Conservation (phyloP, 2,329 filamentous ascomycete species). For the Cordyceps cateniannulata region DNA sequence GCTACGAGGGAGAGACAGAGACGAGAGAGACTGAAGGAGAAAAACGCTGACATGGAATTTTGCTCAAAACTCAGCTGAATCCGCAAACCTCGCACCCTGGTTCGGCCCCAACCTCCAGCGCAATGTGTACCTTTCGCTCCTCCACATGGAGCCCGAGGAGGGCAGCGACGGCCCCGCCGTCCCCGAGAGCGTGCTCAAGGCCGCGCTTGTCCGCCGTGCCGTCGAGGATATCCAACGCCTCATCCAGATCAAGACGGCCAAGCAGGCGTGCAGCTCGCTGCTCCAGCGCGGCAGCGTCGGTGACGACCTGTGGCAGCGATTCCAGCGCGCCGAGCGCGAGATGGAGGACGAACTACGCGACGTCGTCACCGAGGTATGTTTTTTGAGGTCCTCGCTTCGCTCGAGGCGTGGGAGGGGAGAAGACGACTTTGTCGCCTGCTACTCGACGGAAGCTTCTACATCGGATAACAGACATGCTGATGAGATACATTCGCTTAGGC, state of each 20-base stretch:
- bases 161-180: slow-evolving; percentile 60
- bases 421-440: neutral
- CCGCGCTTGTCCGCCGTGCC: slow-evolving; percentile 81
- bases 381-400: slow-evolving; percentile 3
- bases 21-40: neutral
- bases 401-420: neutral
- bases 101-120: slow-evolving; percentile 86
- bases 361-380: slow-evolving; percentile 78
- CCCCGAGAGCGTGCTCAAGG: slow-evolving; percentile 79
- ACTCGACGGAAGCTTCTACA: too few relatives aligned
- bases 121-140: slow-evolving; percentile 88
- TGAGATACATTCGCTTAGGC: slow-evolving; percentile 51
- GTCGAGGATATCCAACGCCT: slow-evolving; percentile 91
- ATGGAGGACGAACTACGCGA: slow-evolving; percentile 94
- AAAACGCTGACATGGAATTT: neutral
- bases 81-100: slow-evolving; percentile 86
- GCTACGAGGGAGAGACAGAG: too few relatives aligned
- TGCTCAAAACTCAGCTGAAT: slow-evolving; percentile 50
- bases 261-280: slow-evolving; percentile 77
- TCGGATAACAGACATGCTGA: neutral
- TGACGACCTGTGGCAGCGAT: slow-evolving; percentile 92
- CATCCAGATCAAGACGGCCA: slow-evolving; percentile 79
- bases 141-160: slow-evolving; percentile 65
- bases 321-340: slow-evolving; percentile 88
- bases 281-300: slow-evolving; percentile 88